Evolutionary conservation across 208 protist species (phyloP), one percentile per base, ranked within the genome.

Genomic region (Endotrypanum monterogeii): DNA sequence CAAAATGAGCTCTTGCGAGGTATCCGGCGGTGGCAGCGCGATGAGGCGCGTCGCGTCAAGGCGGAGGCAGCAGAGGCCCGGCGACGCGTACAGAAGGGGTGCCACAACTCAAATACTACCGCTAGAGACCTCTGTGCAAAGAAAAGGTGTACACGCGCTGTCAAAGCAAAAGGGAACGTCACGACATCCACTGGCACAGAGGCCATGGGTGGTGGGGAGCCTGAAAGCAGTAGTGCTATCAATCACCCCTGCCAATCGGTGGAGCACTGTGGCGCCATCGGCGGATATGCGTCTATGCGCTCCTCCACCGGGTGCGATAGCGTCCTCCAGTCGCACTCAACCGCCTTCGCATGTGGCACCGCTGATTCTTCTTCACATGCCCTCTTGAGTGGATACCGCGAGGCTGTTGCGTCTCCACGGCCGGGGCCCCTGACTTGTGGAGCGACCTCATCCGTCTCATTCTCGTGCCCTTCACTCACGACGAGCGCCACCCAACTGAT

Each of bases 1-100:
- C 76, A 76, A 35, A 62, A 52, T 25, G 83, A 91, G 4, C 68
- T 96, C 1, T 90, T 83, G 82, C 78, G 78, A 44, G 90, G 89
- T 3, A 67, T 96, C 58, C 83, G 86, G 37, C 85, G 81, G 39
- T 80, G 73, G 74, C 35, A 78, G 50, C 70, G 79, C 35, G 76
- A 68, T 28, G 76, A 80, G 65, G 55, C 57, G 46, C 69, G 76
- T 11, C 76, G 70, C 20, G n/a, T 41, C 16, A 74, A 50, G 14
- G 65, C 57, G 4, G 63, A 48, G 35, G 73, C 62, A 1, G 69
- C 71, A 39, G 73, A 74, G 32, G 35, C 16, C 16, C 79, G 56
- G 1, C 73, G 68, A 23, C 68, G 23, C n/a, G 73, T 58, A 41
- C 28, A 65, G 16, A 57, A 46, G 20, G 69, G 66, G 32, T 12